phyloP scores from a whole-genome alignment of 768 basidiomycete genomes.

The Mycena capillaripes region DNA sequence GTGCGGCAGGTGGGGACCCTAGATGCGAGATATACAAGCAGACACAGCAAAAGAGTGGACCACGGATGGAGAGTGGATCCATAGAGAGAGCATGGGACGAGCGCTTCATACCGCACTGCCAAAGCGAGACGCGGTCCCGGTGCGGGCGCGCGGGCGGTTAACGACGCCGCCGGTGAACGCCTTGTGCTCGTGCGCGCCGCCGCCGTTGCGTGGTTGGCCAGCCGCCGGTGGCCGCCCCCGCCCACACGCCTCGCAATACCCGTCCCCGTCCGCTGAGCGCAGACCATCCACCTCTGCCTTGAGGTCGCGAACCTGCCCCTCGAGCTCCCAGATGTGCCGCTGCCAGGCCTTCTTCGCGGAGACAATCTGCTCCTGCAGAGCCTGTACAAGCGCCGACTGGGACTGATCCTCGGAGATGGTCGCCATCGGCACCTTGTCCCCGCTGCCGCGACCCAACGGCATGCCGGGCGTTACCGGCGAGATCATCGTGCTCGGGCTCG shows the following conservation, averaged over 20 bases:
- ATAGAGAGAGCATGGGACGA: constrained; percentile 1
- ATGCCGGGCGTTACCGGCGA: constrained; percentile 65
- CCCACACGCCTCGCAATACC: constrained; percentile 75
- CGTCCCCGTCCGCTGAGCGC: constrained; percentile 50
- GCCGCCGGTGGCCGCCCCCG: constrained; percentile 51
- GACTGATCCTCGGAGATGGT: constrained; percentile 56
- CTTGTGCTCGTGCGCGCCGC: constrained; percentile 40
- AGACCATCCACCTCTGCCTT: constrained; percentile 77
- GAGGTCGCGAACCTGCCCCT: constrained; percentile 79
- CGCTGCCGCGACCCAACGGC: constrained; percentile 38
- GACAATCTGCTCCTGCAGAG: constrained; percentile 73
- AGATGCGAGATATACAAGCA: constrained; percentile 19
- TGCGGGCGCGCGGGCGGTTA: constrained; percentile 76
- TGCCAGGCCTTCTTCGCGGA: constrained; percentile 76
- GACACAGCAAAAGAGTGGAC: constrained; percentile 16
- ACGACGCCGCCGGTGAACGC: constrained; percentile 59
- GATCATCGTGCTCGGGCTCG: constrained; percentile 55
- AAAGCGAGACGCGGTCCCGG: constrained; percentile 76
- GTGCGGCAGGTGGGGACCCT: background rate
- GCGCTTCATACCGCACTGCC: constrained; percentile 60
- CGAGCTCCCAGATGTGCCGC: constrained; percentile 81
- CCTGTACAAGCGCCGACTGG: constrained; percentile 61
- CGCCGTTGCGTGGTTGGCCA: constrained; percentile 5
- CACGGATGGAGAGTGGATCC: background rate
- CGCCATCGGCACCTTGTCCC: constrained; percentile 46